These are phyloP conservation scores for Pistacia vera DNA, from an alignment of 345 rosid species.

Conservation along the genomic window DNA sequence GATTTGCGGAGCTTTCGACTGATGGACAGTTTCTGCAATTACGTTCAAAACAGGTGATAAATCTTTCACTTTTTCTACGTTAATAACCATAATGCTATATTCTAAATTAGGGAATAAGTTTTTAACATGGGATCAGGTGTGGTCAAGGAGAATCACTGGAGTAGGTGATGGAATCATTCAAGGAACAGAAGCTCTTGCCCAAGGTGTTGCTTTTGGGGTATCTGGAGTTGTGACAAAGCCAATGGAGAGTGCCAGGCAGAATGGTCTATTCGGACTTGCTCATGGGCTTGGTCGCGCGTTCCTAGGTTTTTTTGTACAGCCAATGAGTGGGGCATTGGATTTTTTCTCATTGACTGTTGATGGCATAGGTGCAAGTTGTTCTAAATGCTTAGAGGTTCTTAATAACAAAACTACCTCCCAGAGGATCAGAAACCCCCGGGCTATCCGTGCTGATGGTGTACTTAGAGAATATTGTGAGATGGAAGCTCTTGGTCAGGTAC, in stretches of 20 bases:
- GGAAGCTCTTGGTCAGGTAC: constrained; percentile 96
- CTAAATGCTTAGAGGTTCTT: constrained; percentile 84
- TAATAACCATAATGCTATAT: neutral
- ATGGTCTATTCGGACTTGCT: constrained; percentile 90
- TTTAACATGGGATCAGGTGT: constrained; percentile 56
- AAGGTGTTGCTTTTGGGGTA: constrained; percentile 97
- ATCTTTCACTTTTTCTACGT: constrained; percentile 9
- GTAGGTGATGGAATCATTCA: constrained; percentile 91
- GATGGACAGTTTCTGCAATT: constrained; percentile 95
- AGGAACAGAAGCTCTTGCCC: constrained; percentile 99
- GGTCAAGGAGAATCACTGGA: constrained; percentile 95
- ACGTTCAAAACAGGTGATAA: constrained; percentile 84
- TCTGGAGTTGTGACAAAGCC: constrained; percentile 98
- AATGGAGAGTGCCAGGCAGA: constrained; percentile 87
- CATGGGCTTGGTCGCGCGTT: constrained; percentile 93
- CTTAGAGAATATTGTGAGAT: constrained; percentile 79
- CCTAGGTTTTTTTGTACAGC: constrained; percentile 85
- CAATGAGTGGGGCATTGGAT: constrained; percentile 95
- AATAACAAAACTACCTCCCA: constrained; percentile 61
- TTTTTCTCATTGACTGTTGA: constrained; percentile 92
- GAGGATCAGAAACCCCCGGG: constrained; percentile 91
- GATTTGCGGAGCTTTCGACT: constrained; percentile 97
- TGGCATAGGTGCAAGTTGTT: constrained; percentile 94
- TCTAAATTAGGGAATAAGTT: constrained; percentile 19
- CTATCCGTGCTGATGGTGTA: constrained; percentile 74